Percentiles rank a stretch among this genome's conserved stretches.
Evolutionary conservation across 1,284 basidiomycete species (phyloP).

Genomic region (Sparassis latifolia): DNA sequence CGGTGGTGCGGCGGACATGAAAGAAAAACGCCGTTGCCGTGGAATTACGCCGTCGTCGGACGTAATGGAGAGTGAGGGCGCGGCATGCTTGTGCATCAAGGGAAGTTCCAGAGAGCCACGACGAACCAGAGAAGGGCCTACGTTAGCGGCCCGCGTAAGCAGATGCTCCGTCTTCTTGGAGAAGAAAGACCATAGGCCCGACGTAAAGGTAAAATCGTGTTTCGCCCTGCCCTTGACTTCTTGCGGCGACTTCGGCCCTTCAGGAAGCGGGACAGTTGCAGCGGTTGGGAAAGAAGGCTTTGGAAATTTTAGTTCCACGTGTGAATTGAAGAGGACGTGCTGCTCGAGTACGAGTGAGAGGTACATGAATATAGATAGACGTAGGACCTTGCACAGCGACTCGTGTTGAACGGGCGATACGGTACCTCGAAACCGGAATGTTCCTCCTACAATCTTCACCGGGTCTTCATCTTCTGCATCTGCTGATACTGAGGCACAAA

Average conservation of each 20-base stretch:
- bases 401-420: slow-evolving; percentile 36
- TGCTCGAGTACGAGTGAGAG: slow-evolving; percentile 59
- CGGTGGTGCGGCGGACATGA: slow-evolving; percentile 29
- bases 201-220: slow-evolving; percentile 22
- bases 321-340: slow-evolving; percentile 45
- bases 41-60: slow-evolving; percentile 12
- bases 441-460: slow-evolving; percentile 48
- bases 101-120: slow-evolving; percentile 34
- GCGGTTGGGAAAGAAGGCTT: slow-evolving; percentile 19
- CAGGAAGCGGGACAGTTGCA: slow-evolving; percentile 12
- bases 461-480: slow-evolving; percentile 12
- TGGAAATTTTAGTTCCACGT: slow-evolving; percentile 39
- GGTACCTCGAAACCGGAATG: slow-evolving; percentile 46
- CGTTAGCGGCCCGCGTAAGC: slow-evolving; percentile 27
- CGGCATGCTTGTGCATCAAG: slow-evolving; percentile 8
- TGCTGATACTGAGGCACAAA: too few relatives aligned
- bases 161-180: slow-evolving; percentile 35
- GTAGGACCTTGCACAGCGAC: slow-evolving; percentile 42
- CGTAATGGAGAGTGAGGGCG: slow-evolving; percentile 4
- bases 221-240: slow-evolving; percentile 15
- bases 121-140: slow-evolving; percentile 25
- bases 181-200: slow-evolving; percentile 36
- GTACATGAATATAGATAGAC: slow-evolving; percentile 48
- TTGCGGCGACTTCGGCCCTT: slow-evolving; percentile 15
- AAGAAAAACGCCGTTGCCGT: slow-evolving; percentile 39